Base-by-base conservation (phyloP, 805 yeast species). In the Lachancea sp. region DNA sequence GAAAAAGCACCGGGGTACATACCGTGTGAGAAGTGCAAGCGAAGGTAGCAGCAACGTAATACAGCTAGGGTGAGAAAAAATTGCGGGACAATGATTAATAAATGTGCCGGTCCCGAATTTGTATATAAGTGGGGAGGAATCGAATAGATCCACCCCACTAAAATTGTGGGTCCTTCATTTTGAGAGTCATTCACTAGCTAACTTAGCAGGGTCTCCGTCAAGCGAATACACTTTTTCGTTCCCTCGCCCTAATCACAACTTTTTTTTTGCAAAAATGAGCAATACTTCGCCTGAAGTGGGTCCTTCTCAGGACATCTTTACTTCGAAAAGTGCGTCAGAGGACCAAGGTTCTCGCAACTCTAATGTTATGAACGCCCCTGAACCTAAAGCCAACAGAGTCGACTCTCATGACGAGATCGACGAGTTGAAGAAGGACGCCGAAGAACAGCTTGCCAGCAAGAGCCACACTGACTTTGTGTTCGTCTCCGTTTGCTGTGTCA, bases 401-500 rank as follows among this genome's bases (percentile, higher is more conserved):
- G 40, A 40, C 23, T 38, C 42, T 29, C 50, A 47, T 40, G 53
- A 45, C 32, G 54, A 48, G 34, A 38, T 46, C 43, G 41, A 48
- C 12, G 41, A 43, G 31, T 37, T 48, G 36, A 48, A 45, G 32
- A 46, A 40, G 34, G 51, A 45, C 7, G 54, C 52, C 19, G 53
- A 50, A 34, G 48, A 43, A 22, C 46, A 40, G 38, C 20, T 47
- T 17, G 41, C 48, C 28, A 36, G 38, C 34, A 55, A 51, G 25
- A 47, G 49, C n/a, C 35, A 40, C 3, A 40, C 47, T 18, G 55
- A 45, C 9, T 54, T 48, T 29, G 26, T 45, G 17, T 51, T 51
- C 38, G 50, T 52, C 20, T 44, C 48, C 15, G 15, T 48, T 19
- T 48, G 53, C 39, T 54, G 56, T 50, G 41, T 52, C 16, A 49